Evolutionary conservation across 345 rosid genomes (phyloP).

Genomic region (Draba incana): DNA sequence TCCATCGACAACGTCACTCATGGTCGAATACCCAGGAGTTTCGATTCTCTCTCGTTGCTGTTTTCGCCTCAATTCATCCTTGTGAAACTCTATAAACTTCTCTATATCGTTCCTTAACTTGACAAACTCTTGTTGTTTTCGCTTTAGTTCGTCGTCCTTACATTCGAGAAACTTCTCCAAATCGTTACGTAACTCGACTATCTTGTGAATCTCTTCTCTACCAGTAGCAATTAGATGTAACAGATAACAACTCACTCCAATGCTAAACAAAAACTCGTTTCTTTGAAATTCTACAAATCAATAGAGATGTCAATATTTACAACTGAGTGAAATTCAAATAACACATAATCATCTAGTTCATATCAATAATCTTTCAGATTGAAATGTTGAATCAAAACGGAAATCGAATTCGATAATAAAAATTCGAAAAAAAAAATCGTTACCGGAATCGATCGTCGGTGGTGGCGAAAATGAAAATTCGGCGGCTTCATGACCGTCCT

Average conservation of each 20-base stretch:
- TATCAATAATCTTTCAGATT: neutral
- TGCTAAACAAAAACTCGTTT: conserved; percentile 46
- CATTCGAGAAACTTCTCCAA: conserved; percentile 55
- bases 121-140: conserved; percentile 33
- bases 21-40: conserved; percentile 36
- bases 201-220: conserved; percentile 62
- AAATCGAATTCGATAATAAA: no score
- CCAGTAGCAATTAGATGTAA: conserved; percentile 54
- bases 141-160: conserved; percentile 39
- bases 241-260: conserved; percentile 61
- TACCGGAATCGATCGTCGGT: conserved; percentile 7
- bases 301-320: neutral
- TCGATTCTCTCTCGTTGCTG: conserved; percentile 24
- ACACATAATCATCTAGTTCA: neutral
- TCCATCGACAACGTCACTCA: conserved; percentile 41
- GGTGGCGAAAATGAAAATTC: conserved; percentile 5
- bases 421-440: no score
- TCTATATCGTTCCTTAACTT: conserved; percentile 58
- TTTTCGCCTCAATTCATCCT: conserved; percentile 32
- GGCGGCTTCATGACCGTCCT: neutral
- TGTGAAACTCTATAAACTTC: conserved; percentile 45
- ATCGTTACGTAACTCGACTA: conserved; percentile 53
- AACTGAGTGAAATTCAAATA: neutral
- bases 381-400: neutral
- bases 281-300: conserved; percentile 34